Base-by-base conservation (phyloP, 768 basidiomycete genomes). In the Amyloporia xantha region DNA sequence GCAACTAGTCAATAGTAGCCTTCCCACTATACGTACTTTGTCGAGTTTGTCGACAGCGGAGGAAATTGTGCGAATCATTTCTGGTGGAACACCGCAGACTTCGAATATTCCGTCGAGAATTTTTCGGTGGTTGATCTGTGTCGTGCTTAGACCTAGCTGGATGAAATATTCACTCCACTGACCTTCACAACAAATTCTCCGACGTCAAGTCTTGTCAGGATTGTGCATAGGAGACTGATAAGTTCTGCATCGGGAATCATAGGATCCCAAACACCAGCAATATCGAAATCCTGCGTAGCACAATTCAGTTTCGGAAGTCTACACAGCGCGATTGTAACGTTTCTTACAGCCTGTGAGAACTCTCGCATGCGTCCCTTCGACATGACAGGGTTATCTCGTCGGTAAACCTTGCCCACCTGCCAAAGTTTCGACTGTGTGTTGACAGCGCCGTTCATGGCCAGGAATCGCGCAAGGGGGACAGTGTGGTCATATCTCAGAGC, bases 331-430 rank as follows among this genome's bases (percentile, higher is more conserved):
- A n/a, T n/a, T n/a, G n/a, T n/a, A n/a, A n/a, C n/a, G n/a, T n/a
- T n/a, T n/a, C 52, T 27, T 40, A 58, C 57, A 54, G 95, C 96
- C 67, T 99, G 96, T 60, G 87, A 91, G 62, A 99, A 99, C 71
- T 99, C 96, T 51, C 96, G 80, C 94, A 99, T 96, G 23, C 96
- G 76, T 0, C 96, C 96, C 71, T 99, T 99, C 24, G 84, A 86
- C 86, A 98, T 93, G 49, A 94, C 94, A 0, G 96, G 96, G 55
- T 84, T 91, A 68, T 99, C 96, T 62, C 96, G 72, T 53, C 96
- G 75, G 67, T 98, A 99, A 17, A 99, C 96, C 69, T 98, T 99
- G n/a, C 93, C 94, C 44, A 99, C 84, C 66, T 98, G 96, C 84
- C 92, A 99, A 12, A 97, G 65, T 69, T 98, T 98, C 53, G 82